Base-by-base conservation (phyloP, 129 eudicot genomes). In the Chrysanthemum makinoi region DNA sequence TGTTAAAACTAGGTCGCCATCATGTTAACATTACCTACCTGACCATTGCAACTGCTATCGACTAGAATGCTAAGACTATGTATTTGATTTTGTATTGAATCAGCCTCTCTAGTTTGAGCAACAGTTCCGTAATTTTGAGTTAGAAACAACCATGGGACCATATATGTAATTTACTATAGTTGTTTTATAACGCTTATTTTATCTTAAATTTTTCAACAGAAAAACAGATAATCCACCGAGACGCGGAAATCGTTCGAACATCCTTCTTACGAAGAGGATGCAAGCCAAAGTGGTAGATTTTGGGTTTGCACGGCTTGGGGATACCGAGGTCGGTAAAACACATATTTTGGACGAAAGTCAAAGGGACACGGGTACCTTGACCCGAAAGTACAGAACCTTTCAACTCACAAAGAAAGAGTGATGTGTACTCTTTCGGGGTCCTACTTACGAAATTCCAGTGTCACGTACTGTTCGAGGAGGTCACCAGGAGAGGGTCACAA, bases 331-430 rank as follows among this genome's bases (percentile, higher is more conserved):
- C 0, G 96, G 85, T 61, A 84, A 74, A 70, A 85, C 92, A 30
- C 96, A 93, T 55, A 80, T 87, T 46, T 72, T 83, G 44, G n/a
- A 87, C 96, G 71, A 85, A 87, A 85, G 96, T 93, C 13, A 93
- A 83, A n/a, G 98, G 98, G 56, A 93, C 98, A 39, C 91, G 98
- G 77, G n/a, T 93, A 93, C 82, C 96, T 93, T 66, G 98, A 93
- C 81, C 98, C n/a, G n/a, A n/a, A 92, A 93, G 82, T 93, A 93
- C 58, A 93, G 82, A 85, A 93, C 96, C 11, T 70, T 74, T 78
- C 86, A 89, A 65, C 98, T 93, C 83, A 93, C 98, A 28, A 82
- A n/a, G 84, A 2, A 93, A 93, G 61, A 87, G 96, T 22, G 98
- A 93, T 72, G 98, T 93, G 5, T 93, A 89, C 79, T 93, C 98